Evolutionary conservation across 2,329 filamentous ascomycete species (phyloP).

Genomic region (Stagonosporopsis chrysanthemi): DNA sequence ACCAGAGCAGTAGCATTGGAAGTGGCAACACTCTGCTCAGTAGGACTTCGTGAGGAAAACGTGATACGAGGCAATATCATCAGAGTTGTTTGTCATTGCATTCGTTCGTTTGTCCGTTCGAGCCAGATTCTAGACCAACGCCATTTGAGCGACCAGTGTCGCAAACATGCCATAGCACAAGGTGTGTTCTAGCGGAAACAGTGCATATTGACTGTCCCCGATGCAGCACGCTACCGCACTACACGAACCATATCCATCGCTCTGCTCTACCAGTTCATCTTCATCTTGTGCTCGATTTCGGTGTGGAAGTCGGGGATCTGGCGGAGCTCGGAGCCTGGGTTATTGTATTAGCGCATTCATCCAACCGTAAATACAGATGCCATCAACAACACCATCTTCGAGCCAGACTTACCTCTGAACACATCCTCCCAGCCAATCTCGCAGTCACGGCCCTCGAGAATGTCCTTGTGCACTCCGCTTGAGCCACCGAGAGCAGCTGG

Average conservation of each 20-base stretch:
- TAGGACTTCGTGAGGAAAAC: background rate
- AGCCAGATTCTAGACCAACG: background rate
- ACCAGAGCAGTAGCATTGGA: background rate
- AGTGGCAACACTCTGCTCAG: background rate
- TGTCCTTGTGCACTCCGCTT: conserved; percentile 84
- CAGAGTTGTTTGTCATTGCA: conserved; percentile 10
- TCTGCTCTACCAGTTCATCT: conserved; percentile 67
- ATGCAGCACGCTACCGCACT: background rate
- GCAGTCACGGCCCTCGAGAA: conserved; percentile 79
- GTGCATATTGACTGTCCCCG: background rate
- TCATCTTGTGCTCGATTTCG: conserved; percentile 92
- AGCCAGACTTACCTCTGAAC: conserved; percentile 68
- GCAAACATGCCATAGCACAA: background rate
- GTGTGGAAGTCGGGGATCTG: conserved; percentile 78
- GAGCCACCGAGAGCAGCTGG: conserved; percentile 72
- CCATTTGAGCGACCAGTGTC: background rate
- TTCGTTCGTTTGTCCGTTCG: background rate
- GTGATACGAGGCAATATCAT: background rate
- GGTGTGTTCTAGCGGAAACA: background rate
- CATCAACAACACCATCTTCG: background rate
- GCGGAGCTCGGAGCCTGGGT: conserved; percentile 70
- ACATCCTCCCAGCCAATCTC: conserved; percentile 93
- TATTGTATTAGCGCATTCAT: conserved; percentile 23
- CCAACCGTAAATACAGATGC: no score
- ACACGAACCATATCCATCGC: background rate